Evolutionary conservation across 108 stramenopile genomes (phyloP), one percentile per base, ranked within the genome.

Genomic region (Epipyxis sp.): DNA sequence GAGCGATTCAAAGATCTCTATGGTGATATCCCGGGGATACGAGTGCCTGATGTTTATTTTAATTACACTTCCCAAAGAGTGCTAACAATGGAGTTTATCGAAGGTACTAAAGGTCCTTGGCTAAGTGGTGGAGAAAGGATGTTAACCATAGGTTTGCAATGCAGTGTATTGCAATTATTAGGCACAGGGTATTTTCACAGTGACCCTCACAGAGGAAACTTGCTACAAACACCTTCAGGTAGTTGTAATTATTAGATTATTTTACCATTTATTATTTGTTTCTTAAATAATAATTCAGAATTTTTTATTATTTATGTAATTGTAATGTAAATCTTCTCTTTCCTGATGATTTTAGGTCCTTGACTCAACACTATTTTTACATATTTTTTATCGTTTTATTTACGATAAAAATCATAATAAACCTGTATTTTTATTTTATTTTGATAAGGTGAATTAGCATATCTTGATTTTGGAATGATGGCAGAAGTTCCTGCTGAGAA

Each of bases 401-500:
- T n/a, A n/a, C n/a, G n/a, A n/a, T n/a, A n/a, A n/a, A n/a, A n/a
- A n/a, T n/a, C n/a, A n/a, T n/a, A n/a, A n/a, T n/a, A n/a, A n/a
- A n/a, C n/a, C n/a, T n/a, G n/a, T n/a, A n/a, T n/a, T n/a, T n/a
- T n/a, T n/a, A n/a, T n/a, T n/a, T n/a, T n/a, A n/a, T n/a, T n/a
- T n/a, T n/a, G n/a, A n/a, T n/a, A 91, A 59, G 90, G 89, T 1
- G 82, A 87, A 44, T 82, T 94, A 3, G 92, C 90, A 30, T 90
- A 92, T 68, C 87, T 94, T 54, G 95, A 95, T 76, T 94, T 93
- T 81, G 95, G 95, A 3, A 95, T 93, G 93, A 93, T 95, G 95
- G 91, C 92, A 10, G 90, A 92, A 77, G 91, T 95, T 32, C 85
- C 90, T n/a, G 91, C 91, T 50, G 90, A 92, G 61, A 92, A 93